phyloP scores from a whole-genome alignment of 345 rosid genomes.

The Eucalyptus sp. region DNA sequence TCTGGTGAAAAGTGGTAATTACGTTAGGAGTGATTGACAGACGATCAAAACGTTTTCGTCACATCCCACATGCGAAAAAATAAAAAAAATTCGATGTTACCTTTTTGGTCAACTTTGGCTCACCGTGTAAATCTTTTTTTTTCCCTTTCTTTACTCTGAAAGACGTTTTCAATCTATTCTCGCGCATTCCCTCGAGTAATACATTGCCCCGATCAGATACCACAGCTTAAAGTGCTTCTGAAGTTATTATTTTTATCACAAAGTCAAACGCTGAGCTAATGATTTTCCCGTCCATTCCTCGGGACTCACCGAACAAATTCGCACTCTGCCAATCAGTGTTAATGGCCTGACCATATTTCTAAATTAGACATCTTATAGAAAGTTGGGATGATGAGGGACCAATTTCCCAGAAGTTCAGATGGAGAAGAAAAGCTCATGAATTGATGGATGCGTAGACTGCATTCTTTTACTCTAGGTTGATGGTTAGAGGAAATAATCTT shows the following conservation, averaged over 20 bases:
- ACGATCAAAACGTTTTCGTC: background rate
- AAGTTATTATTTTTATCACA: background rate
- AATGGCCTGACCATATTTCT: background rate
- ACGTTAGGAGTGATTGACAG: background rate
- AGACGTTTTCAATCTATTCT: background rate
- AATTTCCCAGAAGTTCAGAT: background rate
- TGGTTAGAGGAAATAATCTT: background rate
- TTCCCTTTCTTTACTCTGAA: background rate
- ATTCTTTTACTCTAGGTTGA: background rate
- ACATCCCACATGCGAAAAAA: background rate
- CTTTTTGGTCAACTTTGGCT: background rate
- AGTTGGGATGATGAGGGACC: background rate
- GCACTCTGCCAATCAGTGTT: background rate
- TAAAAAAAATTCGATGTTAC: background rate
- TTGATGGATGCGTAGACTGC: background rate
- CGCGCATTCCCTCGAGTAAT: background rate
- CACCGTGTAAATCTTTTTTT: background rate
- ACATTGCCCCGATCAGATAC: background rate
- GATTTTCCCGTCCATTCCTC: background rate
- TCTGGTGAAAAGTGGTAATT: background rate
- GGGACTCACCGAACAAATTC: background rate
- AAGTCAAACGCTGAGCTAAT: background rate
- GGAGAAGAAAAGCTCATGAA: background rate
- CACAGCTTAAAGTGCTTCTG: background rate
- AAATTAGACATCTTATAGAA: background rate